These are phyloP conservation scores for Aspergillus niger DNA, from an alignment of 2,329 filamentous ascomycete genomes.

Conservation along the genomic window DNA sequence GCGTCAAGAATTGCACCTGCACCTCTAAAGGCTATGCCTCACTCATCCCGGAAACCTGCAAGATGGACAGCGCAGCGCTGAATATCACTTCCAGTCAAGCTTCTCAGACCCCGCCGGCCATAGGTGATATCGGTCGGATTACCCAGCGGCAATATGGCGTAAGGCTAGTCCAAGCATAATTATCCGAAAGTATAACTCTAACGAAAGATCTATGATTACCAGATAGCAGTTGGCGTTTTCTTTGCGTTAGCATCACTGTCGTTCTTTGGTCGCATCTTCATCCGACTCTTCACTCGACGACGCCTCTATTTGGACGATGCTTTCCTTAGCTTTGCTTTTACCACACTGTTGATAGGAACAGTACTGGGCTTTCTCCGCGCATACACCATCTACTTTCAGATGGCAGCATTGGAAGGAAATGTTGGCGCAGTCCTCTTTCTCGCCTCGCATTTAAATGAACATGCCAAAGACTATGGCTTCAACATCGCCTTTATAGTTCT, in stretches of 20 bases:
- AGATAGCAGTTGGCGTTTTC: neutral
- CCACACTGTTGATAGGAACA: neutral
- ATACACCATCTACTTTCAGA: neutral
- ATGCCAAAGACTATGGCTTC: neutral
- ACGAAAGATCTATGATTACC: neutral
- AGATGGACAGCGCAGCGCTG: neutral
- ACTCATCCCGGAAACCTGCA: neutral
- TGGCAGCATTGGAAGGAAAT: neutral
- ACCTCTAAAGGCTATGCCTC: too few species aligned
- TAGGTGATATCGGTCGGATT: neutral
- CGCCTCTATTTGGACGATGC: neutral
- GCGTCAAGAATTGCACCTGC: too few species aligned
- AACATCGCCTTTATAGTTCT: neutral
- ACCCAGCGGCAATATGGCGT: neutral
- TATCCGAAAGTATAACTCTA: neutral
- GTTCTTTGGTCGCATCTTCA: neutral
- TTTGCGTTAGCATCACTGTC: neutral
- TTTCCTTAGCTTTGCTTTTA: neutral
- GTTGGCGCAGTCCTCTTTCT: neutral
- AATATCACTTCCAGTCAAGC: too few species aligned
- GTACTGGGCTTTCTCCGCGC: neutral
- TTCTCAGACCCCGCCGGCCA: neutral
- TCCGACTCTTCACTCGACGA: neutral
- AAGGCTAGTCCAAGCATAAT: neutral
- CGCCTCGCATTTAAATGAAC: neutral